Base-by-base conservation (phyloP, 2,329 filamentous ascomycete species). In the Penicillium expansum region DNA sequence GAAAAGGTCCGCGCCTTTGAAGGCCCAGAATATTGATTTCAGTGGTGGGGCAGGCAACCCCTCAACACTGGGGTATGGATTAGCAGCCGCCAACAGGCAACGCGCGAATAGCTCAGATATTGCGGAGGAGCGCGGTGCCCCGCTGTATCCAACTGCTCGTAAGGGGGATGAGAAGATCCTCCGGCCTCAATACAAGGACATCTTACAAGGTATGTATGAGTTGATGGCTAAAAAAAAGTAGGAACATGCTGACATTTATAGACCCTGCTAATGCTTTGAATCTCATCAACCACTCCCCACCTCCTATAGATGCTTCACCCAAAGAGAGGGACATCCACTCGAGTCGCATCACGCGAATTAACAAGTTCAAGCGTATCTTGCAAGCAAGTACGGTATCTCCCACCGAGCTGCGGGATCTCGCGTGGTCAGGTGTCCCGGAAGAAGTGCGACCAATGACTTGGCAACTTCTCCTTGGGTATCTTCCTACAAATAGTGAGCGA, bases 371-470 rank as follows among this genome's bases (percentile, higher is more conserved):
- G 76, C 89, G 89, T 67, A 90, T 99, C 51, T 81, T 99, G 7
- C 94, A 99, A 76, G 86, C 93, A 22, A 96, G 91, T 39, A 92
- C 90, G 1, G 94, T 99, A 66, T 88, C 91, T 2, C 77, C 97
- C 2, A 80, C 88, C 18, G 93, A 97, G 52, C 81, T 99, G 24
- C 85, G 94, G 61, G 83, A 91, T 56, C 81, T 92, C 32, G 92
- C 94, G 30, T 99, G 95, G 94, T 94, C 92, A 51, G 94, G 94
- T 13, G 84, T 97, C 35, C 95, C 94, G 0, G 88, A 91, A 67
- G 95, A 99, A 77, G 92, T 99, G 18, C 90, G 95, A 55, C 91
- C 94, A 49, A 97, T 99, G 89, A 94, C 93, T n/a, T 99, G 94
- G 94, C 92, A 97, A 75, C 82, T 99, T 24, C 82, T 99, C 20